Evolutionary conservation across 768 basidiomycete species (phyloP), one percentile per base, ranked within the genome.

Genomic region (Asterophora parasitica): DNA sequence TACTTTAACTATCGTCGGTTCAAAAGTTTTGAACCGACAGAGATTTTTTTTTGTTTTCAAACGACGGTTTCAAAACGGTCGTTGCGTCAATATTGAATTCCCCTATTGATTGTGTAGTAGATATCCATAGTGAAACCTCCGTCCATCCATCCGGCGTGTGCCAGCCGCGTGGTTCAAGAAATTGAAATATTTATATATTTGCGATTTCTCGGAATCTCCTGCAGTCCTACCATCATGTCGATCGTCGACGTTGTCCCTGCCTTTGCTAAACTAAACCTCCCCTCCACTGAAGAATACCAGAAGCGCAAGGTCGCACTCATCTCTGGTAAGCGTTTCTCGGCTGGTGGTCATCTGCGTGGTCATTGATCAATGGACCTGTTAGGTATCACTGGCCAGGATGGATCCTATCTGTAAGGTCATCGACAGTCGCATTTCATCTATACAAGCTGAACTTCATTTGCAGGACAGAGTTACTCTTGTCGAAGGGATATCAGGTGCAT

Each of bases 341-440:
- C 36, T 27, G 13, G 19, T 51, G 20, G 44, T 48, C 30, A 26
- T 15, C 15, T 0, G 31, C 9, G 16, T 43, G 42, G 38, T n/a
- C 44, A n/a, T 45, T 37, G 36, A 51, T 48, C 45, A 39, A 44
- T 37, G 44, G 40, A 52, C 49, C 10, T 49, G 23, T 43, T 31
- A 94, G 92, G 93, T 64, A 89, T 96, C 67, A 94, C 93, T 52
- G 93, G 93, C 31, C 93, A 96, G 67, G 93, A 97, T 65, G 93
- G 93, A 20, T 95, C 93, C 2, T 97, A 97, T 66, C 72, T 97
- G 83, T 92, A 68, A 65, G 89, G 54, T 34, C 42, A 43, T 43
- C 41, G 6, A 31, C 32, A 13, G 44, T 57, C 19, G 26, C 48
- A 17, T 49, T 48, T 23, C 32, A 31, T 10, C 27, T 32, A 31